Percentiles rank a stretch among this genome's conserved stretches.
These are phyloP conservation scores for Xylaria arbuscula DNA, from an alignment of 2,329 filamentous ascomycete species.

Conservation along the genomic window DNA sequence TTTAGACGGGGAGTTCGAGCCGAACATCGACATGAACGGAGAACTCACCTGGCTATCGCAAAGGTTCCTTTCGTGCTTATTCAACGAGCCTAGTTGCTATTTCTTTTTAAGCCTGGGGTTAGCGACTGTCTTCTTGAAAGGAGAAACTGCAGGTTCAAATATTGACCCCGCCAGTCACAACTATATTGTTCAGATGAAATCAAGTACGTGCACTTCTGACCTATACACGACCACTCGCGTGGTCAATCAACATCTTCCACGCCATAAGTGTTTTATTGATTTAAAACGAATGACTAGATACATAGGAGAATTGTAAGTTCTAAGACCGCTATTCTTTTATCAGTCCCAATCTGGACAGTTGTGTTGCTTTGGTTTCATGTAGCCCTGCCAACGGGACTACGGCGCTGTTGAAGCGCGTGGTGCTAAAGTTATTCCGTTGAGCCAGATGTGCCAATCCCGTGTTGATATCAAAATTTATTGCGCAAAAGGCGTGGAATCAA, in stretches of 20 bases:
- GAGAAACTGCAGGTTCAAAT: background rate
- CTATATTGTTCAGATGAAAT: background rate
- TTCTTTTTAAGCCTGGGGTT: too few species aligned
- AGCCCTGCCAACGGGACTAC: background rate
- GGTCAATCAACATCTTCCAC: constrained; percentile 2
- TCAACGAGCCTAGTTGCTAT: background rate
- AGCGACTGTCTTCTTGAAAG: background rate
- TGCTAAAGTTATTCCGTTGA: background rate
- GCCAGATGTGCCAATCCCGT: background rate
- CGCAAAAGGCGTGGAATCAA: background rate
- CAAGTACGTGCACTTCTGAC: background rate
- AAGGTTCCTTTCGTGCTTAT: too few species aligned
- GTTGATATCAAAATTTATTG: background rate
- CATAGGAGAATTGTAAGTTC: background rate
- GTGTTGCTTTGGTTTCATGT: background rate
- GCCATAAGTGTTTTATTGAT: constrained; percentile 9
- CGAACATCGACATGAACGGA: background rate
- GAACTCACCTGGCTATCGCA: background rate
- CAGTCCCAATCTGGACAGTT: background rate
- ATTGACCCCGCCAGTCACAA: background rate
- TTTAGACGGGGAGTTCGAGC: background rate
- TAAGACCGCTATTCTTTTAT: background rate
- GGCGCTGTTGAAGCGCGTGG: background rate
- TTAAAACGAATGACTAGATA: constrained; percentile 9
- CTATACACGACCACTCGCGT: background rate